Evolutionary conservation across 202 grass and related monocot species (phyloP), one percentile per base, ranked within the genome.

Genomic region (Digitaria exilis): DNA sequence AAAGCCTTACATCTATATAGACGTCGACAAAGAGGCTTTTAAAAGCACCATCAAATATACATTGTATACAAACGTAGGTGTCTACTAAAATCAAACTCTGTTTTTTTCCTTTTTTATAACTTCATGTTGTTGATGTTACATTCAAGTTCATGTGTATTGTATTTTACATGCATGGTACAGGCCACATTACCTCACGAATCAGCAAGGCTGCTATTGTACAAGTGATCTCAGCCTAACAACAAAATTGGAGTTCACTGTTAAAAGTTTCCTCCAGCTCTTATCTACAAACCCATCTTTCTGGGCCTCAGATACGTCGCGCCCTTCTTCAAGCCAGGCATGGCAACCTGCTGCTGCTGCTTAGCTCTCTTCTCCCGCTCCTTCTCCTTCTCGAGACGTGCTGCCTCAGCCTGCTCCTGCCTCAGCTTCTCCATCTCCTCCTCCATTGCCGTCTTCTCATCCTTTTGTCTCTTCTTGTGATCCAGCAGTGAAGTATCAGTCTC

Each of bases 371-470:
- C 75, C 44, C 73, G 81, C 29, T 98, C 96, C 74, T 78, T 94
- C 80, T 92, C 85, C 77, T 89, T 98, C 21, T 83, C 88, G 1
- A 80, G 22, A 5, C 71, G 73, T 3, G 92, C 89, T 0, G 61
- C 89, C 75, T 94, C 93, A 1, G 91, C 87, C 66, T 98, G 96
- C 42, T 98, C 91, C 56, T 84, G 87, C 74, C 93, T 90, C 60
- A 98, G 86, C 54, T 78, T 90, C 81, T 96, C 96, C 96, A 98
- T 98, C 85, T 98, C 95, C 64, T 99, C 89, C 82, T 99, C 96
- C 96, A 99, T 99, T 2, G 89, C 93, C 0, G 85, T 89, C 61
- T 99, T 96, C 60, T 94, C 93, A 42, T 99, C 93, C 72, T 94
- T 96, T 78, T 96, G 96, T 78, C 89, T 96, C 84, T 90, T 96